Conservation (phyloP, 202 grass and related monocot species). For the Dendrocalamus latiflorus region DNA sequence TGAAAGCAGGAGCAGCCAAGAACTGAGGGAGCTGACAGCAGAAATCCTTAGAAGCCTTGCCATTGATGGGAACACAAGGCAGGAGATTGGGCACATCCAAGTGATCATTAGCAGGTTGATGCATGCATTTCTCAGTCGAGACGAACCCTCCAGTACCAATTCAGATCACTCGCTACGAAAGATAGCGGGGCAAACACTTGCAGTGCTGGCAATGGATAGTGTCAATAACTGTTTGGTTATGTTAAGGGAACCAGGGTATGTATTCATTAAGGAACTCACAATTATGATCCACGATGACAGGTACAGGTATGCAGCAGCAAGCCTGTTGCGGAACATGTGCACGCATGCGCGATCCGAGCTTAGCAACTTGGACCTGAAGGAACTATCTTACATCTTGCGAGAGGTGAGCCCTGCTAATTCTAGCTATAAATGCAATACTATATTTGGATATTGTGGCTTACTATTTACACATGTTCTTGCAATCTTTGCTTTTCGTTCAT, state of each 20-base stretch:
- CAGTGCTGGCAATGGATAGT: too few species aligned
- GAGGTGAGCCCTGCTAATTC: background rate
- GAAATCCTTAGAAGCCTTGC: background rate
- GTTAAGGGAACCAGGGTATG: too few species aligned
- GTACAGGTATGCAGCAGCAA: background rate
- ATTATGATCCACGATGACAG: background rate
- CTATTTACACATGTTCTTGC: background rate
- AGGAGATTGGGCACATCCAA: background rate
- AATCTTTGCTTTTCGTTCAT: too few species aligned
- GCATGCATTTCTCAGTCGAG: background rate
- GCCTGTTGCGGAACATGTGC: background rate
- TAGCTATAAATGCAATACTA: background rate
- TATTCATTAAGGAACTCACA: background rate
- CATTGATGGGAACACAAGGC: background rate
- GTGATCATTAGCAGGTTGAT: background rate
- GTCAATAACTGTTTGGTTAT: too few species aligned
- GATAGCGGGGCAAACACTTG: background rate
- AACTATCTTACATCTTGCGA: background rate
- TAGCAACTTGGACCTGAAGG: background rate
- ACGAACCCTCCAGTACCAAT: background rate
- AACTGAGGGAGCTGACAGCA: background rate
- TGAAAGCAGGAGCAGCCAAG: background rate
- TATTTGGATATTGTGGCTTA: background rate
- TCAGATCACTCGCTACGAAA: background rate
- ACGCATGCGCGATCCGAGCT: background rate